A percentile compares a stretch with the other conserved stretches of the same genome.
phyloP scores from a whole-genome alignment of 495 filamentous ascomycete genomes.

The Xylaria curta region DNA sequence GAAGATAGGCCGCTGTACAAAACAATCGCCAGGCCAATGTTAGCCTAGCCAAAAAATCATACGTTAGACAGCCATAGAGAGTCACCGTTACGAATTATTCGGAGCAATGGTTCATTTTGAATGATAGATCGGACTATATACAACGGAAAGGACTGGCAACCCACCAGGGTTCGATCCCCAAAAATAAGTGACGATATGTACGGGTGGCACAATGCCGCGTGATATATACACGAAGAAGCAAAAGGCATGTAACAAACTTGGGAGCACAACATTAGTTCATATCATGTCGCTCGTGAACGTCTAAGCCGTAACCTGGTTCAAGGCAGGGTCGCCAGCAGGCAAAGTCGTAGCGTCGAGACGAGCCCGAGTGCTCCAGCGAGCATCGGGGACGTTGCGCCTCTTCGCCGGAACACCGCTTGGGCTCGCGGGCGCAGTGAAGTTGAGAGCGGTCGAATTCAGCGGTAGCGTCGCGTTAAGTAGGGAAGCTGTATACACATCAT shows the following conservation, averaged over 20 bases:
- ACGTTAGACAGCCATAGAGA: neutral
- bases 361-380: constrained; percentile 15
- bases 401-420: constrained; percentile 5
- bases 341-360: constrained; percentile 22
- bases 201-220: neutral
- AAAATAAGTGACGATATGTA: constrained; percentile 3
- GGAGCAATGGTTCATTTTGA: neutral
- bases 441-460: constrained; percentile 16
- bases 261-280: neutral
- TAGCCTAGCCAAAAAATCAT: neutral
- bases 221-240: constrained; percentile 21
- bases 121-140: constrained; percentile 5
- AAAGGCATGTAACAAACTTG: neutral
- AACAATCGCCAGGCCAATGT: neutral
- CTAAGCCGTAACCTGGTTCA: constrained; percentile 13
- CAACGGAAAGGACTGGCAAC: constrained; percentile 5
- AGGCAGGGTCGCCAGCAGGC: constrained; percentile 17
- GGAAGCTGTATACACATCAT: constrained; percentile 16
- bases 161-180: neutral
- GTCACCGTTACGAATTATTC: neutral
- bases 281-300: neutral
- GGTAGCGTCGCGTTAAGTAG: constrained; percentile 19
- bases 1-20: neutral
- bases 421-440: neutral
- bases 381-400: constrained; percentile 22